Evolutionary conservation across 2,329 filamentous ascomycete genomes (phyloP).

Genomic region (Pezicula rhizophila): DNA sequence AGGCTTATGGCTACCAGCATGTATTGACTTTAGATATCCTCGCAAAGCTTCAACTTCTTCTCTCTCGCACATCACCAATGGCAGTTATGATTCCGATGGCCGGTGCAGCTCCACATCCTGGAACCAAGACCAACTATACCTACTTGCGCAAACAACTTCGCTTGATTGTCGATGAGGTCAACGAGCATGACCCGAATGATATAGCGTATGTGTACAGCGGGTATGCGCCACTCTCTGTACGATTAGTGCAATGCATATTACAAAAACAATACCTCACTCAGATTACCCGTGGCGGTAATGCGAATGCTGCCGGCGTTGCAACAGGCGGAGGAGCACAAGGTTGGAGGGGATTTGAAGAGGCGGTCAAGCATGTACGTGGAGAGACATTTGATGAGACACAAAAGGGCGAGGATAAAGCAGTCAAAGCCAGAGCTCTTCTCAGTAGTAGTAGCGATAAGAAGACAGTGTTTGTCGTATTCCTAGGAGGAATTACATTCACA

Average conservation of each 20-base stretch:
- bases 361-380: constrained; percentile 79
- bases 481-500: constrained; percentile 94
- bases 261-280: constrained; percentile 81
- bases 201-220: constrained; percentile 98
- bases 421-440: constrained; percentile 77
- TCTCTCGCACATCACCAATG: constrained; percentile 69
- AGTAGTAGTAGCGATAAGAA: constrained; percentile 71
- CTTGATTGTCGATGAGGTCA: constrained; percentile 92
- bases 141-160: constrained; percentile 80
- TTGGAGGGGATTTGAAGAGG: constrained; percentile 91
- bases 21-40: constrained; percentile 81
- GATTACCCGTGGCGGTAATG: constrained; percentile 58
- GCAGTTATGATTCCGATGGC: constrained; percentile 76
- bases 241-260: constrained; percentile 85
- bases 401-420: constrained; percentile 86
- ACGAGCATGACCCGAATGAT: constrained; percentile 89
- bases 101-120: constrained; percentile 46
- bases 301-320: constrained; percentile 38
- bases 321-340: constrained; percentile 62
- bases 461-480: constrained; percentile 91
- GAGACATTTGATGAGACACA: constrained; percentile 89
- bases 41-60: constrained; percentile 82
- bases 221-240: constrained; percentile 86
- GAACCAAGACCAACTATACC: constrained; percentile 82
- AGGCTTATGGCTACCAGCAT: constrained; percentile 94